These are phyloP conservation scores for Candida neerlandica DNA, from an alignment of 1,139 yeast species.

Conservation along the genomic window DNA sequence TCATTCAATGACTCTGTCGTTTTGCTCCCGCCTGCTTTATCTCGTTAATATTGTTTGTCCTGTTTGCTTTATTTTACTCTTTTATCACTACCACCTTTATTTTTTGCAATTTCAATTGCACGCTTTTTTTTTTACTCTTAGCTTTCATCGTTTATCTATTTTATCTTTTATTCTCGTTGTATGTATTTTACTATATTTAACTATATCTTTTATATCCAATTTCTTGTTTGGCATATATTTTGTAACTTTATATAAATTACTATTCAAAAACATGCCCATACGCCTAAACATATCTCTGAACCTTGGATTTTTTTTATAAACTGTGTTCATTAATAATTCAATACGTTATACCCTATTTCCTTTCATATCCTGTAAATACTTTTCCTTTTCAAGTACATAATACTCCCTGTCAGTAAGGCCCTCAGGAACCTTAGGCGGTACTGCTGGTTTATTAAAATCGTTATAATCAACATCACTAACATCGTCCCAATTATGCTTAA, in stretches of 20 bases:
- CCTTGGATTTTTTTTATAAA: not conserved
- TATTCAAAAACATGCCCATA: no score
- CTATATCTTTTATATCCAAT: not conserved
- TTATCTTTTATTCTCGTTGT: not conserved
- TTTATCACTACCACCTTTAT: no score
- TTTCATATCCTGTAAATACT: constrained; percentile 44
- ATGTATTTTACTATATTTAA: not conserved
- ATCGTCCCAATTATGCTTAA: constrained; percentile 8
- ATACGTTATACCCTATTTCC: constrained; percentile 37
- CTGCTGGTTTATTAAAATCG: constrained; percentile 36
- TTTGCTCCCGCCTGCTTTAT: no score
- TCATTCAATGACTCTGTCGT: not conserved
- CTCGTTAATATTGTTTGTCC: constrained; percentile 34
- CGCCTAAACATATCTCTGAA: not conserved
- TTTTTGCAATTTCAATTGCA: not conserved
- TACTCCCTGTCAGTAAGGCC: constrained; percentile 53
- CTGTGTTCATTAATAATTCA: constrained; percentile 7
- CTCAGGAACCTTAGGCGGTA: constrained; percentile 58
- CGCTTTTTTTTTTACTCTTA: not conserved
- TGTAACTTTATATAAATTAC: not conserved
- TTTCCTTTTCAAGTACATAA: constrained; percentile 45
- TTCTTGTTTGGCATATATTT: no score
- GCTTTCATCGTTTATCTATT: no score
- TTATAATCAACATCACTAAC: constrained; percentile 24
- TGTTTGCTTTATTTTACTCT: constrained; percentile 32